phyloP scores from a whole-genome alignment of 2,329 filamentous ascomycete genomes.

The Fusarium compactum region DNA sequence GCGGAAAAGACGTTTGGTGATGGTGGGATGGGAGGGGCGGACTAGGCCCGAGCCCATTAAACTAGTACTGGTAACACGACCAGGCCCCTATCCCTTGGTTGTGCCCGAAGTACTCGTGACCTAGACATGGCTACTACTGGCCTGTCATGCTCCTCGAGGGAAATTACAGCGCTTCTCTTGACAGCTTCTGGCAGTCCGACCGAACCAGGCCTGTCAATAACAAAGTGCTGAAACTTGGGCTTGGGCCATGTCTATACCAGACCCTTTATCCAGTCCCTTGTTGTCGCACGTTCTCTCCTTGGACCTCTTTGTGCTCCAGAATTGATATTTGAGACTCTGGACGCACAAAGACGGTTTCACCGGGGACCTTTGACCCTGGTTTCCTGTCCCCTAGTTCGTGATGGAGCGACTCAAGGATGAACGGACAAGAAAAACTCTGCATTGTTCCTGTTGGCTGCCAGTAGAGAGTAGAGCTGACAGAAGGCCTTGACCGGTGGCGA shows the following conservation, averaged over 20 bases:
- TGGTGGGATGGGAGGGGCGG: conserved; percentile 32
- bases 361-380: conserved; percentile 27
- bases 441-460: conserved; percentile 11
- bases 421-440: conserved; percentile 35
- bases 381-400: conserved; percentile 17
- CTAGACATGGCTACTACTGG: conserved; percentile 21
- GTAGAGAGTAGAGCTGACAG: conserved; percentile 5
- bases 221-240: conserved; percentile 31
- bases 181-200: conserved; percentile 38
- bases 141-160: conserved; percentile 28
- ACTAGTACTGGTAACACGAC: conserved; percentile 36
- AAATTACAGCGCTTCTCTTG: conserved; percentile 41
- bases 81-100: background rate
- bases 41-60: conserved; percentile 31
- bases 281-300: conserved; percentile 14
- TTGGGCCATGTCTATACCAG: conserved; percentile 19
- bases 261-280: conserved; percentile 24
- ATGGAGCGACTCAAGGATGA: conserved; percentile 10
- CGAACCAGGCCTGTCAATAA: conserved; percentile 34
- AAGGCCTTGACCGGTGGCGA: conserved; percentile 21
- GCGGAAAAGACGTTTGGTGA: conserved; percentile 27
- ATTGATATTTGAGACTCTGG: conserved; percentile 26
- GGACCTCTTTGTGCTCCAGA: conserved; percentile 21
- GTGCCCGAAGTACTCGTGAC: conserved; percentile 42
- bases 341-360: conserved; percentile 36